Conservation (phyloP, 1,284 basidiomycete species). For the Ceratobasidium sp. region DNA sequence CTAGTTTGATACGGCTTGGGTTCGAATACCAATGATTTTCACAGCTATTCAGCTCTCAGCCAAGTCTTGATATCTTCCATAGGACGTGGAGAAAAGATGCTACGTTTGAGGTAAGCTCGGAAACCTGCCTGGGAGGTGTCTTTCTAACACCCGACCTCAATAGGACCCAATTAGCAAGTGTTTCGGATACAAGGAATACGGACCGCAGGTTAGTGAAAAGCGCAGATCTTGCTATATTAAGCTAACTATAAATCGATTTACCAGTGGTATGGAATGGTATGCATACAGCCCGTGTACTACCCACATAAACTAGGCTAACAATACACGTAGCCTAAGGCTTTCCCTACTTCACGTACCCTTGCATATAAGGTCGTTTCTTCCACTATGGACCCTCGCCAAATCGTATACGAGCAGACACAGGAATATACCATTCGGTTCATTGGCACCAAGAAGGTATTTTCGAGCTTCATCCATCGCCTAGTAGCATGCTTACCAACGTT, state of each 20-base stretch:
- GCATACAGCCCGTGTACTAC: slow-evolving; percentile 49
- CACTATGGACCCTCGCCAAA: slow-evolving; percentile 66
- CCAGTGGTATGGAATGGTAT: slow-evolving; percentile 74
- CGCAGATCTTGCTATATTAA: background rate
- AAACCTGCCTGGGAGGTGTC: background rate
- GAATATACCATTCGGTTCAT: slow-evolving; percentile 70
- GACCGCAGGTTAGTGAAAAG: slow-evolving; percentile 63
- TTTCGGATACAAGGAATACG: slow-evolving; percentile 67
- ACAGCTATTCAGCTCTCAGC: slow-evolving; percentile 69
- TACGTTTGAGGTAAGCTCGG: slow-evolving; percentile 66
- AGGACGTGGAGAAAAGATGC: slow-evolving; percentile 72
- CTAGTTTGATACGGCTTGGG: background rate
- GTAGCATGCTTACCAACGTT: slow-evolving; percentile 56
- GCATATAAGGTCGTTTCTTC: slow-evolving; percentile 70
- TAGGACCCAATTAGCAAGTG: slow-evolving; percentile 69
- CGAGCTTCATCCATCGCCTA: background rate
- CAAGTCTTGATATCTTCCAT: slow-evolving; percentile 69
- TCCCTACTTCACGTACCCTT: slow-evolving; percentile 66
- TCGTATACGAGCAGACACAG: slow-evolving; percentile 73
- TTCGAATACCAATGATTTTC: background rate
- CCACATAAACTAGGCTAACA: background rate
- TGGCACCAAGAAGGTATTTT: slow-evolving; percentile 66
- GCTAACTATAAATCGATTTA: slow-evolving; percentile 31
- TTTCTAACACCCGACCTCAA: slow-evolving; percentile 9
- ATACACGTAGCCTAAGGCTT: slow-evolving; percentile 66